Evolutionary conservation across 2,329 filamentous ascomycete species (phyloP), one percentile per base, ranked within the genome.

Genomic region (Beauveria asiatica): DNA sequence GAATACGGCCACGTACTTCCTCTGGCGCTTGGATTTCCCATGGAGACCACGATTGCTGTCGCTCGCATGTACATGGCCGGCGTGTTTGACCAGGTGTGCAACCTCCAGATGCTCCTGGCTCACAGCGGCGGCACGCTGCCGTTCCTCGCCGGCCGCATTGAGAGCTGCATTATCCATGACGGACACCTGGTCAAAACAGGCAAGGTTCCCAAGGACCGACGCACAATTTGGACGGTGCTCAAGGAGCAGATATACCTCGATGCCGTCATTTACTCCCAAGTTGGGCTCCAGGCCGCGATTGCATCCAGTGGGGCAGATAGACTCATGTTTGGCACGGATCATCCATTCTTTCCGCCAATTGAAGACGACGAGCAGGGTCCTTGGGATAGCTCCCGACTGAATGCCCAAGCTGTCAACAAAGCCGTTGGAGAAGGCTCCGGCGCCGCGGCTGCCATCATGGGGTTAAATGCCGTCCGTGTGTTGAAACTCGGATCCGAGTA

Each of bases 41-140:
- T 97, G 65, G 92, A 97, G 74, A 97, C 92, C 0, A 96, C 92
- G 1, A 93, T 97, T 66, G 90, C 92, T 0, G 86, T 96, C 2
- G 85, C 89, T 4, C 80, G 92, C 51, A 95, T 97, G 90, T 86
- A 91, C 58, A 77, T 97, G n/a, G 83, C 87, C 0, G 89, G 90
- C 0, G 88, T 95, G 0, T 96, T 94, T 72, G 91, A 96, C 71
- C 79, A 83, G 10, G 88, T 91, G 49, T 82, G 81, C 0, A 76
- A 78, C 9, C 74, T 97, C 63, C 80, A 84, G 23, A 85, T 97
- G 68, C 78, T 97, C 58, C 78, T 97, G 5, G 92, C 92, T 0
- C 92, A 97, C 73, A 92, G 89, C 25, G 92, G 92, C 1, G 92
- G 92, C 2, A 93, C 92, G 1, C 76, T 97, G 52, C 92, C 92